phyloP scores from a whole-genome alignment of 1,284 basidiomycete genomes.

The Tylopilus sp. region DNA sequence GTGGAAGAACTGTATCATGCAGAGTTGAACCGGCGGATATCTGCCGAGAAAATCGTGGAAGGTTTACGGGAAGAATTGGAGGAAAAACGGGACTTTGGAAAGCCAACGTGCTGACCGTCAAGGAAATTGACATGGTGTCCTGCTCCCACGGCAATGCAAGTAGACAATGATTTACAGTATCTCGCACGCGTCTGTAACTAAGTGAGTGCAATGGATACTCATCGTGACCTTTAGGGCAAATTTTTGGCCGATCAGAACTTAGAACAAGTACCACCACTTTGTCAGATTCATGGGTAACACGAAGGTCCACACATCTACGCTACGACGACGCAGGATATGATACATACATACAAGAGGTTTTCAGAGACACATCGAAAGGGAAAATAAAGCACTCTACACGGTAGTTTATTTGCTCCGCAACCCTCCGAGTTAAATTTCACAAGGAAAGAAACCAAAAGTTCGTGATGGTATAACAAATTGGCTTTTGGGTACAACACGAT shows the following conservation, averaged over 20 bases:
- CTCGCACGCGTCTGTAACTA: not conserved
- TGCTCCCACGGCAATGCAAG: not conserved
- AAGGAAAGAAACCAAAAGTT: slow-evolving; percentile 8
- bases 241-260: not conserved
- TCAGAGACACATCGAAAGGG: slow-evolving; percentile 20
- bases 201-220: not conserved
- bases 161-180: not conserved
- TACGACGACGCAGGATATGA: slow-evolving; percentile 13
- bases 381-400: slow-evolving; percentile 18
- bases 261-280: too few relatives aligned
- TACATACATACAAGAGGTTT: slow-evolving; percentile 24
- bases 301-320: not conserved
- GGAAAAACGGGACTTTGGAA: not conserved
- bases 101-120: not conserved
- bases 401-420: slow-evolving; percentile 16
- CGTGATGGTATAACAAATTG: slow-evolving; percentile 28
- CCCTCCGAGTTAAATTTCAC: slow-evolving; percentile 5
- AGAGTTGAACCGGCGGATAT: slow-evolving; percentile 26
- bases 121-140: not conserved
- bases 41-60: slow-evolving; percentile 18
- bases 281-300: not conserved
- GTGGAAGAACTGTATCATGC: slow-evolving; percentile 30
- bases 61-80: slow-evolving; percentile 15
- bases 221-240: too few relatives aligned
- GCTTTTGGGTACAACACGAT: slow-evolving; percentile 27